phyloP scores from a whole-genome alignment of 345 rosid species.

The Hirschfeldia incana region DNA sequence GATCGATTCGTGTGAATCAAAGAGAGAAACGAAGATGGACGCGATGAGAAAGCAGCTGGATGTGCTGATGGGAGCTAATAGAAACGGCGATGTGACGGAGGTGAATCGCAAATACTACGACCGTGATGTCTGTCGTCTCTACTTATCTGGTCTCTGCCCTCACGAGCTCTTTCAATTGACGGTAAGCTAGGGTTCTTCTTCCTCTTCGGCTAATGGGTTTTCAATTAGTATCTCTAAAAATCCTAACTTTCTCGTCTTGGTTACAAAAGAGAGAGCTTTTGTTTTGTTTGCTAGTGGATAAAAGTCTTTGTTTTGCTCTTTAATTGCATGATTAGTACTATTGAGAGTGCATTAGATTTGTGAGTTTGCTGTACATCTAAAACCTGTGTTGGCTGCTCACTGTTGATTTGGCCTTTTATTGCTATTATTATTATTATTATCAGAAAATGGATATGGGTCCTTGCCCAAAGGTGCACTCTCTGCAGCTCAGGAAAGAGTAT shows the following conservation, averaged over 20 bases:
- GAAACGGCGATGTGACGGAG: conserved; percentile 97
- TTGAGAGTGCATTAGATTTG: neutral
- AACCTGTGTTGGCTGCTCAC: neutral
- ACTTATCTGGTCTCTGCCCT: conserved; percentile 93
- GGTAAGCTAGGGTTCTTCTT: conserved; percentile 38
- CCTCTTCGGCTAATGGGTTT: neutral
- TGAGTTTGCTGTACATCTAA: no score
- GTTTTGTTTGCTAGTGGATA: neutral
- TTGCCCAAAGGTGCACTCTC: conserved; percentile 96
- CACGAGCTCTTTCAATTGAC: conserved; percentile 98
- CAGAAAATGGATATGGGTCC: conserved; percentile 99
- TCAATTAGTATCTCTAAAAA: neutral
- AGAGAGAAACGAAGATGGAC: conserved; percentile 54
- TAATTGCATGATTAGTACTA: conserved; percentile 12
- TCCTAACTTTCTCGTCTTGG: neutral
- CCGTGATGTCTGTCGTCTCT: conserved; percentile 98
- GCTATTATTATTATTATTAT: neutral
- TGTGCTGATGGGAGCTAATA: conserved; percentile 98
- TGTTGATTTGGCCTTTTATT: neutral
- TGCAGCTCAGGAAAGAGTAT: conserved; percentile 95
- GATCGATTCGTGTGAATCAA: conserved; percentile 6
- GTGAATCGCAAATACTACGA: conserved; percentile 98
- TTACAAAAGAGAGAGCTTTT: neutral
- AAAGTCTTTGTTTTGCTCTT: conserved; percentile 20
- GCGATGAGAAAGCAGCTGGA: conserved; percentile 98